Percentiles rank a stretch among this genome's conserved stretches.
Conservation (phyloP, 805 yeast genomes). For the Candida verbasci region DNA sequence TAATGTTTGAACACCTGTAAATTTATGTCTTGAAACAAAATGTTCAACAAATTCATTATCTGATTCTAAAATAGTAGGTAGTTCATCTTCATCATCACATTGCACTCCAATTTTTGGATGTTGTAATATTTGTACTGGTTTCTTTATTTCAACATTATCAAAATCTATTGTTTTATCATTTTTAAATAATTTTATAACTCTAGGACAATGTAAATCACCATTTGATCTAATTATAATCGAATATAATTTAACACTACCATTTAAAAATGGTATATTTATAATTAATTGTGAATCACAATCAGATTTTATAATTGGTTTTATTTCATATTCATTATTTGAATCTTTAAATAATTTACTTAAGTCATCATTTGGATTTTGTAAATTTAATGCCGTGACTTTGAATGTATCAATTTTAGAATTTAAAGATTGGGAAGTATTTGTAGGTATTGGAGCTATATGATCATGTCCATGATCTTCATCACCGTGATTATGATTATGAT, state of each 20-base stretch:
- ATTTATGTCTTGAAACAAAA: conserved; percentile 67
- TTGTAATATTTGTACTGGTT: conserved; percentile 47
- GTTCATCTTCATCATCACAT: conserved; percentile 36
- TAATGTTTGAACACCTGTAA: conserved; percentile 64
- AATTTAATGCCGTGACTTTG: conserved; percentile 61
- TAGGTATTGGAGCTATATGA: conserved; percentile 64
- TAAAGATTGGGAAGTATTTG: conserved; percentile 65
- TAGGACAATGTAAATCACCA: conserved; percentile 64
- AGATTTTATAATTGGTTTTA: conserved; percentile 47
- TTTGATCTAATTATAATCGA: conserved; percentile 68
- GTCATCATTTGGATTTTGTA: conserved; percentile 49
- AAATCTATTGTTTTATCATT: conserved; percentile 72
- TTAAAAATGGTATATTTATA: conserved; percentile 69
- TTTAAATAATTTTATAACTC: conserved; percentile 64
- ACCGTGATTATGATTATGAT: conserved; percentile 20
- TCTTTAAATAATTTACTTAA: conserved; percentile 49
- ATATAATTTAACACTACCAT: conserved; percentile 67
- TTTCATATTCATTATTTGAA: conserved; percentile 44
- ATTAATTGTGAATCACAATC: conserved; percentile 84
- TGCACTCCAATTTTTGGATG: conserved; percentile 64
- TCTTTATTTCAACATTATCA: conserved; percentile 47
- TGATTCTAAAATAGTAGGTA: conserved; percentile 27
- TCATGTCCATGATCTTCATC: conserved; percentile 23
- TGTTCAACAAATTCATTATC: conserved; percentile 73
- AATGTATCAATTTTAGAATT: conserved; percentile 55